Evolutionary conservation across 192 early-diverging fungal species (phyloP).

Genomic region (Coemansia sp.): DNA sequence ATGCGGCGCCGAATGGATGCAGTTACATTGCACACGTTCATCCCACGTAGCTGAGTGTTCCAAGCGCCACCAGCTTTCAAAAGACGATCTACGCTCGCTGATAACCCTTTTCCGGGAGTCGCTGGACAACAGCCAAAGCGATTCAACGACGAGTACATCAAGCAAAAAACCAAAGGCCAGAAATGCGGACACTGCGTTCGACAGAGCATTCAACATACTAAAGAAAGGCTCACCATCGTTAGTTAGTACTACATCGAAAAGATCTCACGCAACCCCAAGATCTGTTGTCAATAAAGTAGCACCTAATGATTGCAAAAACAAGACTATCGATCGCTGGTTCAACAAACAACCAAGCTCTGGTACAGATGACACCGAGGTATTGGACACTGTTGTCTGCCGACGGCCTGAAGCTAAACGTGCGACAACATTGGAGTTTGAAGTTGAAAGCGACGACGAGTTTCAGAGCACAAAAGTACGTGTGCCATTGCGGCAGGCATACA

Average conservation of each 20-base stretch:
- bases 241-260: not conserved
- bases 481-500: slow-evolving; percentile 23
- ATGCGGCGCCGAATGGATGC: slow-evolving; percentile 30
- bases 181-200: not conserved
- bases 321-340: slow-evolving; percentile 24
- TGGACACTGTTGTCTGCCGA: not conserved
- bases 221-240: not conserved
- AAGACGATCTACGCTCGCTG: slow-evolving; percentile 14
- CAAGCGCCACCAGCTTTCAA: slow-evolving; percentile 17
- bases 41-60: slow-evolving; percentile 27
- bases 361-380: not conserved
- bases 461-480: slow-evolving; percentile 20
- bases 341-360: not conserved
- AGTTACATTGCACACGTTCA: slow-evolving; percentile 1
- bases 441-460: slow-evolving; percentile 38
- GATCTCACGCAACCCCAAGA: not conserved
- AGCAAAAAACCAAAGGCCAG: not conserved
- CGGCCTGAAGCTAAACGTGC: not conserved
- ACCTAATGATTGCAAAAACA: not conserved
- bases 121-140: slow-evolving; percentile 10
- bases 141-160: not conserved
- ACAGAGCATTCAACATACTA: no score
- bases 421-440: slow-evolving; percentile 11
- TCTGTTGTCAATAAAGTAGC: not conserved
- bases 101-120: slow-evolving; percentile 38